Conservation (phyloP, 23 red algal genomes). For the Rhodosorus marinus region DNA sequence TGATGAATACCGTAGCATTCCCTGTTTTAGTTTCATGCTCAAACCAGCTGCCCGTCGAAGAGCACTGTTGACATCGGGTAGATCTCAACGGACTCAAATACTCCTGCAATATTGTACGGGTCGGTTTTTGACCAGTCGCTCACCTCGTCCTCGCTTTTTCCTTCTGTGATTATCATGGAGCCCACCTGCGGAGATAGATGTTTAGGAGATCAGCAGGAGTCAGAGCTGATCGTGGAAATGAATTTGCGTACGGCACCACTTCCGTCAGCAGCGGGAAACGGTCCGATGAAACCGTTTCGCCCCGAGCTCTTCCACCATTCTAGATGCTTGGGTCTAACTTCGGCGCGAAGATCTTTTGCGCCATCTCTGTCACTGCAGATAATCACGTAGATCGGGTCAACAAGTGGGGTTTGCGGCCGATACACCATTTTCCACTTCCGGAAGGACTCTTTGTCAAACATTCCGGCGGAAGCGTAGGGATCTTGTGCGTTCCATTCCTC, state of each 20-base stretch:
- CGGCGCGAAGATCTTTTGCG: slow-evolving; percentile 3
- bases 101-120: not conserved
- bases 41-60: no score
- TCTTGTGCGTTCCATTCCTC: no score
- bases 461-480: slow-evolving; percentile 7
- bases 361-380: slow-evolving; percentile 12
- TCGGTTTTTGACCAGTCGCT: not conserved
- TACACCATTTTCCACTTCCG: slow-evolving; percentile 12
- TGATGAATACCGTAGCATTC: no score
- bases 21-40: no score
- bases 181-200: no score
- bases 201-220: no score
- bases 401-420: not conserved
- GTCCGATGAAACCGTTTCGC: slow-evolving; percentile 21
- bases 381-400: slow-evolving; percentile 7
- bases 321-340: slow-evolving; percentile 13
- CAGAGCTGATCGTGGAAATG: no score
- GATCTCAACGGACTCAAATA: not conserved
- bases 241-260: no score
- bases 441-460: slow-evolving; percentile 4
- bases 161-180: no score
- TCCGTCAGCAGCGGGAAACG: slow-evolving; percentile 19
- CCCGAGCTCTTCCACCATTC: slow-evolving; percentile 17
- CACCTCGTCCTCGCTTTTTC: not conserved
- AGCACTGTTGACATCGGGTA: no score